Evolutionary conservation across 352 stramenopile species (phyloP), one percentile per base, ranked within the genome.

Genomic region (Thalassiosira exigua): DNA sequence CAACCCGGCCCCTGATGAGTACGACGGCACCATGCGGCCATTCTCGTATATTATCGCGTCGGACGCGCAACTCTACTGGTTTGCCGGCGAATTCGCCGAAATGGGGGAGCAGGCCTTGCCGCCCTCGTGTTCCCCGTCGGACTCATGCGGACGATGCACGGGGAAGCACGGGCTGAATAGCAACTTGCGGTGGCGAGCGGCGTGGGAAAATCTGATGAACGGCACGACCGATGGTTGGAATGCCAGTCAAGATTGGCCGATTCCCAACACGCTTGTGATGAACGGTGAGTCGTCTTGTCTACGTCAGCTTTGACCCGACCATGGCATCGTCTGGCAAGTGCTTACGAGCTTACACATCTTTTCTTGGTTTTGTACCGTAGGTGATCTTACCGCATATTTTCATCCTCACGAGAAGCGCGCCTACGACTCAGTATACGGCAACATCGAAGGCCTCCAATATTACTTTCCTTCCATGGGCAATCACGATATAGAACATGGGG

Each of bases 351-450:
- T n/a, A n/a, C n/a, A n/a, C n/a, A n/a, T n/a, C n/a, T n/a, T n/a
- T n/a, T n/a, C n/a, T n/a, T n/a, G n/a, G n/a, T n/a, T n/a, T n/a
- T n/a, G n/a, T n/a, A n/a, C n/a, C 41, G 53, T 19, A 81, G 73
- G 75, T 22, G 78, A 85, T 72, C 68, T 85, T n/a, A 85, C 78
- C 0, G 78, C 78, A 11, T 85, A 85, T 65, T 85, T 82, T 39
- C 78, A 85, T 73, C 78, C 78, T 19, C 70, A 76, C 41, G 59
- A 85, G 59, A 85, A 82, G 39, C 33, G 46, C 42, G 72, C 72
- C 21, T 82, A 85, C 51, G 72, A 85, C 4, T 82, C 61, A 19
- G 82, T 82, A n/a, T 85, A 85, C 56, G 46, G 75, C 44, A 73
- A 80, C 41, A 79, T 85, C 48, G 24, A 36, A 17, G 78, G 78